Evolutionary conservation across 352 stramenopile genomes (phyloP), one percentile per base, ranked within the genome.

Genomic region (Phytophthora pini): DNA sequence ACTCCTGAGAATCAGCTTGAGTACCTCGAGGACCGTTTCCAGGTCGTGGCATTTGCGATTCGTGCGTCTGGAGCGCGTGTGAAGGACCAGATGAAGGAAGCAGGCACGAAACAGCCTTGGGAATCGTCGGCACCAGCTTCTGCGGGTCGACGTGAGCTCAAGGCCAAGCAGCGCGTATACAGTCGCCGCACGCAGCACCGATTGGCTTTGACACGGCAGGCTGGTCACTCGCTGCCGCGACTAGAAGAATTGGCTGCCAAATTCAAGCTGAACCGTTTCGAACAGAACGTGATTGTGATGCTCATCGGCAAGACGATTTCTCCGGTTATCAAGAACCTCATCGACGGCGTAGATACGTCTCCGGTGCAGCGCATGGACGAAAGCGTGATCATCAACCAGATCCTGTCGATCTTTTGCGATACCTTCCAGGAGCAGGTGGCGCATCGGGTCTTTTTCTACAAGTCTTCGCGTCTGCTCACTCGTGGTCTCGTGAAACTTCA

Each of bases 71-170:
- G 84, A 32, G 89, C 88, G 3, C 82, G 84, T 10, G 82, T 97
- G 34, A 96, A 97, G 66, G 85, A 94, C 57, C 84, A 94, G 65
- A 94, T 96, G 86, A 97, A 97, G 65, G 88, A 97, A 53, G 86
- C 88, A 20, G 86, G 82, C 17, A 93, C 85, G 5, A 94, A 93
- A 45, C 84, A 92, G 61, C 84, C 83, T 6, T 94, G 82, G 87
- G 84, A 91, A 46, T 80, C 75, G 32, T 94, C 79, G 4, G 74
- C 80, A 11, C 66, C 84, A 4, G 82, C 84, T 10, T 82, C 74
- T 7, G 86, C 87, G 5, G 85, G 89, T 1, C 71, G 83, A 31
- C 72, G 89, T 10, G 89, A 97, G 54, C 79, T 97, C 24, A 93
- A 94, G 65, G 89, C 89, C 9, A 97, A 97, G 77, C 80, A 94